Conservation (phyloP, 2,329 filamentous ascomycete species). For the Fusarium tricinctum region DNA sequence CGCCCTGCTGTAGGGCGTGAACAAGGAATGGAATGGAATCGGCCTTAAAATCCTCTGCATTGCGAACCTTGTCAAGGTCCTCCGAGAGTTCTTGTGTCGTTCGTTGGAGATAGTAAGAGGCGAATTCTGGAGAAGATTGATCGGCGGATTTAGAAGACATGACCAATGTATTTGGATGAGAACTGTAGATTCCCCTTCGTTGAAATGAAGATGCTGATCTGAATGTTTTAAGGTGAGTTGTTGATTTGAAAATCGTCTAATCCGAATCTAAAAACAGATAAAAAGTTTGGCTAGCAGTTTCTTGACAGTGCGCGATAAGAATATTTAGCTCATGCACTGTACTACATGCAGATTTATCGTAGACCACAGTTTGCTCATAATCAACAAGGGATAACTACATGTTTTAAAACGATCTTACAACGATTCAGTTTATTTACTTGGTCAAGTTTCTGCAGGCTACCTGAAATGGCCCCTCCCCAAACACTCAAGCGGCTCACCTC, state of each 20-base stretch:
- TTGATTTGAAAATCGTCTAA: background rate
- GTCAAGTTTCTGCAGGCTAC: no score
- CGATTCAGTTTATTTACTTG: no score
- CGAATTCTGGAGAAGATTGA: constrained; percentile 62
- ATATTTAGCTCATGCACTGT: background rate
- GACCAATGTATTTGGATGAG: background rate
- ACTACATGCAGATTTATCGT: background rate
- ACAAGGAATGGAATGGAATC: constrained; percentile 76
- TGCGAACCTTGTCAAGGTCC: constrained; percentile 78
- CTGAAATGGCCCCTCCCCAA: no score
- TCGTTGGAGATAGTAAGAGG: constrained; percentile 77
- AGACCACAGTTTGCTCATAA: background rate
- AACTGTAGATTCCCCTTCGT: no score
- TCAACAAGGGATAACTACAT: no score
- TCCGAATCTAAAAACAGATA: background rate
- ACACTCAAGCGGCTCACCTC: no score
- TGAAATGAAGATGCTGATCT: background rate
- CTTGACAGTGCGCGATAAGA: constrained; percentile 1
- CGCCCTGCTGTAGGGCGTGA: constrained; percentile 76
- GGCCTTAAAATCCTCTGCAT: constrained; percentile 77
- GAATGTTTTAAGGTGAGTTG: background rate
- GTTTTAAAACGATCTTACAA: no score
- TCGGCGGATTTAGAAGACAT: constrained; percentile 42
- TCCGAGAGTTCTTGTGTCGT: constrained; percentile 79
- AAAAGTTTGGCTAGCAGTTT: constrained; percentile 12